Conservation (phyloP, 1,284 basidiomycete genomes). For the Sporisorium iseilematis-ciliati region DNA sequence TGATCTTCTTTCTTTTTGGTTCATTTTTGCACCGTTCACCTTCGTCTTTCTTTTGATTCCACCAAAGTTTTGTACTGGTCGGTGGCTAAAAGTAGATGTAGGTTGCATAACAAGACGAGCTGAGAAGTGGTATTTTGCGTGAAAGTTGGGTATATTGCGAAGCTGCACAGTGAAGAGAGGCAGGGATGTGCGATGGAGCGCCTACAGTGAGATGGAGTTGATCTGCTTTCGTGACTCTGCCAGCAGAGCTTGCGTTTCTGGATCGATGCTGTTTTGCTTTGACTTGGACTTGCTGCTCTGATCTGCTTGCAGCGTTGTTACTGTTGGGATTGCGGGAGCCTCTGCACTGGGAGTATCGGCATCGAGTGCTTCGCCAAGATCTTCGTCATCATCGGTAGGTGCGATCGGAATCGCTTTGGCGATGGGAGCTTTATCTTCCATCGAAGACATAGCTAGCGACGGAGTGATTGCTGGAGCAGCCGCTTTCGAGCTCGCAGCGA, state of each 20-base stretch:
- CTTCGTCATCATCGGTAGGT: conserved; percentile 29
- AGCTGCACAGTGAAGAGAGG: neutral
- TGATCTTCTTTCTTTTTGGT: conserved; percentile 12
- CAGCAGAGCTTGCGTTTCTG: conserved; percentile 37
- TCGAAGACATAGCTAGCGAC: no score
- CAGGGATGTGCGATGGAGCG: neutral
- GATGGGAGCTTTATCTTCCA: neutral
- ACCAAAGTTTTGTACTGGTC: conserved; percentile 9
- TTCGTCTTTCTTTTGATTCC: conserved; percentile 3
- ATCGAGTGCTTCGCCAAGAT: conserved; percentile 41
- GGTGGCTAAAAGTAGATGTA: neutral
- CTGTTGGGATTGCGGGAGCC: neutral
- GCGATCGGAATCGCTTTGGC: neutral
- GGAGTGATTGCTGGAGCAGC: neutral
- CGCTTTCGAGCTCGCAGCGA: neutral
- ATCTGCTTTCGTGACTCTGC: conserved; percentile 34
- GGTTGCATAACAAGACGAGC: no score
- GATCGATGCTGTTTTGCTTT: conserved; percentile 15
- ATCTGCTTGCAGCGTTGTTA: neutral
- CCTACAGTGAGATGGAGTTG: conserved; percentile 27
- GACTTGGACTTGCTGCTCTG: neutral
- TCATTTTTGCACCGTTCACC: neutral
- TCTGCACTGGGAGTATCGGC: neutral
- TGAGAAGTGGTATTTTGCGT: neutral
- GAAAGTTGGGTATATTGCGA: conserved; percentile 23